phyloP scores from a whole-genome alignment of 768 basidiomycete genomes.

The Mycena epipterygia region DNA sequence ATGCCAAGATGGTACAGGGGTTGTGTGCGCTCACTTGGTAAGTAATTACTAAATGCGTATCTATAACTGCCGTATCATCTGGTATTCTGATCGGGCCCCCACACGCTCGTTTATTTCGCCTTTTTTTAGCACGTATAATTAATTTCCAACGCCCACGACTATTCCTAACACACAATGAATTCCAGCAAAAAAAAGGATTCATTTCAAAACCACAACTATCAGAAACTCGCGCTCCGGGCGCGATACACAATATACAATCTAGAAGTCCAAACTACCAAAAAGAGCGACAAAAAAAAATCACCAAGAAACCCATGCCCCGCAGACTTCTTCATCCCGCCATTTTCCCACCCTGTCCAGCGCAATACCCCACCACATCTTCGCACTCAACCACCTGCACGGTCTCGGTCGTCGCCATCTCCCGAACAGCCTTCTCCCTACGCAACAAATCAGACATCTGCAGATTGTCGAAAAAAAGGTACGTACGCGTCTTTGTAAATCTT shows the following conservation, averaged over 20 bases:
- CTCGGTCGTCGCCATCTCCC: not conserved
- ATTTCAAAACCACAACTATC: too few species aligned
- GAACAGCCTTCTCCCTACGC: not conserved
- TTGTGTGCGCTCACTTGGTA: not conserved
- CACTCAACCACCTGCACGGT: not conserved
- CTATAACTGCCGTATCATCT: not conserved
- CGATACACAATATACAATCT: too few species aligned
- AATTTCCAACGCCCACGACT: too few species aligned
- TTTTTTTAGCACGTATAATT: not conserved
- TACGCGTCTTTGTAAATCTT: not conserved
- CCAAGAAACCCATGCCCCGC: not conserved
- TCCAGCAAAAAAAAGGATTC: not conserved
- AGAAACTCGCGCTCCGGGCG: too few species aligned
- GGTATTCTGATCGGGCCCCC: not conserved
- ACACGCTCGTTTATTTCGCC: not conserved
- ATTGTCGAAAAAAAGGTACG: not conserved
- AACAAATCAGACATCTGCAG: not conserved
- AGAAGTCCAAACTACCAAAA: too few species aligned
- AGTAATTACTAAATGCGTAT: not conserved
- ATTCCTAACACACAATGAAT: not conserved
- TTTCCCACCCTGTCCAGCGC: not conserved
- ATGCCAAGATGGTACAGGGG: not conserved
- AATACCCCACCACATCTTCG: not conserved
- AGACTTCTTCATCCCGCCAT: not conserved
- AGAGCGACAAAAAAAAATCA: not conserved